Evolutionary conservation across 257 asterid genomes (phyloP), one percentile per base, ranked within the genome.

Genomic region (Thymus mandschuricus): DNA sequence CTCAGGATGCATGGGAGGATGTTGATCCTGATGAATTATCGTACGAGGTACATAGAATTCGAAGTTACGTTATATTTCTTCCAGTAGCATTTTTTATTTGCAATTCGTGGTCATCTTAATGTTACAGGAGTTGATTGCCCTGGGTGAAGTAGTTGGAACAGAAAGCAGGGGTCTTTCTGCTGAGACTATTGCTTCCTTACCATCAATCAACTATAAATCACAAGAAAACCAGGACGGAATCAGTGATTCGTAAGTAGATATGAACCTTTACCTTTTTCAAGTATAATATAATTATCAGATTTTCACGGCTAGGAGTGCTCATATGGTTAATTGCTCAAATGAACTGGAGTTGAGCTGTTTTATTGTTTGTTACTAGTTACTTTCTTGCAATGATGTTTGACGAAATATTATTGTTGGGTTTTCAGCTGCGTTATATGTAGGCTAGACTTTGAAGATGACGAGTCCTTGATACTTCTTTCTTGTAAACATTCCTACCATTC

Each of bases 361-460:
- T 38, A 4, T 35, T 3, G 4, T 38, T 38, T 7, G 4, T 38
- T 38, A 21, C 21, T 38, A 38, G 6, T 38, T 51, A 4, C 6
- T 61, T n/a, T 10, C 55, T 72, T 40, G 38, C 6, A 43, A 6
- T 13, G 64, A 40, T 60, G 60, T 49, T 64, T 72, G 35, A 63
- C 54, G 3, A 8, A 5, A 6, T 38, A 52, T 30, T 72, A 8
- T 72, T 40, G 57, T 55, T 55, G 73, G 30, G 15, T 41, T 55
- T 3, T 12, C 64, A 68, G 73, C 56, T 68, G 73, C 41, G 73
- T 72, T 51, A 89, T 94, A 63, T 94, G 98, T 73, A 81, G 98
- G 85, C 82, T 87, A 86, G 98, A 94, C 69, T 94, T 86, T 38
- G 98, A 94, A 80, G 97, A 91, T 73, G 97, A 76, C 28, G 97